Evolutionary conservation across 2,329 filamentous ascomycete species (phyloP).

Genomic region (Neofusicoccum ribis): DNA sequence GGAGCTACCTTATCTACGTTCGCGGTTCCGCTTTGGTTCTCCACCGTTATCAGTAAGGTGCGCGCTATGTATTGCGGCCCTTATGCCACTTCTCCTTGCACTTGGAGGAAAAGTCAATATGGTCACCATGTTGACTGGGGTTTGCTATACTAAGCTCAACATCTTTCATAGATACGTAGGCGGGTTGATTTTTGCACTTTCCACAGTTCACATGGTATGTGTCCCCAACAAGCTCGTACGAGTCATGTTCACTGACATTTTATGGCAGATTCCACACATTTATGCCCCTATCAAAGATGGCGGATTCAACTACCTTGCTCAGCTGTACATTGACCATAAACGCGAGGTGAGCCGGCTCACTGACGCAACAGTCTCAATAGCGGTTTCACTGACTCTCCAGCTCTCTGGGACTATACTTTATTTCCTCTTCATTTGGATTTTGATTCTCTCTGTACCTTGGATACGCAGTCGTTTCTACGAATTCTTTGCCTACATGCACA

Average conservation of each 20-base stretch:
- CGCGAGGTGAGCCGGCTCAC: slow-evolving; percentile 20
- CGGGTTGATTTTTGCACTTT: slow-evolving; percentile 26
- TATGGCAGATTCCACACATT: slow-evolving; percentile 25
- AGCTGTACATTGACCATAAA: slow-evolving; percentile 22
- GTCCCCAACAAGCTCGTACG: too few species aligned
- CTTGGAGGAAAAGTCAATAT: slow-evolving; percentile 34
- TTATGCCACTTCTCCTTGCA: slow-evolving; percentile 30
- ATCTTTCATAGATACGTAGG: slow-evolving; percentile 28
- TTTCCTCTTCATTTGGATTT: slow-evolving; percentile 26
- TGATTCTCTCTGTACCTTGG: slow-evolving; percentile 30
- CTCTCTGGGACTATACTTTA: slow-evolving; percentile 26
- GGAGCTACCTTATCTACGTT: slow-evolving; percentile 24
- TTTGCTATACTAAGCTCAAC: slow-evolving; percentile 33
- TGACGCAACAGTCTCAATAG: background rate
- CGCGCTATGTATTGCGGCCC: slow-evolving; percentile 30
- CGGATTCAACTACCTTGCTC: slow-evolving; percentile 24
- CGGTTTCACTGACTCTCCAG: background rate
- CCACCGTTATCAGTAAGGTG: slow-evolving; percentile 28
- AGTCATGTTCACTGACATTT: background rate
- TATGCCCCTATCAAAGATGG: slow-evolving; percentile 27
- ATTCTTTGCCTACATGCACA: slow-evolving; percentile 28
- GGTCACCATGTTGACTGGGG: slow-evolving; percentile 31
- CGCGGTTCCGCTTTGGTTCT: slow-evolving; percentile 27
- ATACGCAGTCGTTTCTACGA: slow-evolving; percentile 28
- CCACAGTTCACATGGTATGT: slow-evolving; percentile 27